Percentiles rank a stretch among this genome's conserved stretches.
Evolutionary conservation across 306 rosid genomes (phyloP).

Genomic region (Cucumis sativus): Cucumber_9930_V3 NC_026661.2:20438001-20438500

Average conservation of each 20-base stretch:
- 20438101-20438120: slow-evolving; percentile 60
- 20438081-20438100: slow-evolving; percentile 58
- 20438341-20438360: not conserved
- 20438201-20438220: not conserved
- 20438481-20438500: too few species aligned
- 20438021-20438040: slow-evolving; percentile 86
- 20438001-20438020: slow-evolving; percentile 60
- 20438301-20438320: not conserved
- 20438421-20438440: not conserved
- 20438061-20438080: slow-evolving; percentile 67
- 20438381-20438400: not conserved
- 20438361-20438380: not conserved
- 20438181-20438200: slow-evolving; percentile 2
- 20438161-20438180: not conserved
- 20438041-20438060: slow-evolving; percentile 61
- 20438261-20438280: not conserved
- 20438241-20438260: not conserved
- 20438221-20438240: slow-evolving; percentile 5
- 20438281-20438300: not conserved
- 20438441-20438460: not conserved
- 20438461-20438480: not conserved
- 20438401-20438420: not conserved
- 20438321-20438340: not conserved
- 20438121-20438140: slow-evolving; percentile 17
- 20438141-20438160: not conserved